Conservation (phyloP, 116 monocot species). For the Thalassia testudinum region DNA sequence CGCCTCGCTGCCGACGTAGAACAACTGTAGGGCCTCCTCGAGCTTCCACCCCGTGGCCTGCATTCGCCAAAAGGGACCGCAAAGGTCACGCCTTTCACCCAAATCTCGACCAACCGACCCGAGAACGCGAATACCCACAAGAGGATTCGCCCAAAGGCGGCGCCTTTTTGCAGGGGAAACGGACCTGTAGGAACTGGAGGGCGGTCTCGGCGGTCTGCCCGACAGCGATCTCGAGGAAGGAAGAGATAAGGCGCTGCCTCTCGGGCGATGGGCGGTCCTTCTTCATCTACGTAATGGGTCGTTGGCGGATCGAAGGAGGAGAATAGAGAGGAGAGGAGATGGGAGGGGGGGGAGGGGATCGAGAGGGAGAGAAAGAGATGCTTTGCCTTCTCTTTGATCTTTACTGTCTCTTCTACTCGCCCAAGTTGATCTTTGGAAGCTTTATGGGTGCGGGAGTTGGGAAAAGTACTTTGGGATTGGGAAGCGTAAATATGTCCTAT, state of each 20-base stretch:
- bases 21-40: constrained; percentile 83
- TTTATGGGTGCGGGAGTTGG: no score
- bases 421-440: no score
- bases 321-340: not conserved
- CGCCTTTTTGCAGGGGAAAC: not conserved
- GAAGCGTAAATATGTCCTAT: no score
- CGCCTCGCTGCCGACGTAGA: constrained; percentile 44
- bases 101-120: not conserved
- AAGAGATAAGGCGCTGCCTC: constrained; percentile 51
- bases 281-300: constrained; percentile 7
- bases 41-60: constrained; percentile 83
- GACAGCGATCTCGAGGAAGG: constrained; percentile 87
- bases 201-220: constrained; percentile 70
- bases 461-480: no score
- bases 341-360: not conserved
- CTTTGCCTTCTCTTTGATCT: no score
- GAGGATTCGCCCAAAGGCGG: not conserved
- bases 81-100: not conserved
- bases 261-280: constrained; percentile 17
- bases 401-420: no score
- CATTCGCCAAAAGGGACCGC: not conserved
- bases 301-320: not conserved
- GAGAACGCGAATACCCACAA: not conserved
- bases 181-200: constrained; percentile 74
- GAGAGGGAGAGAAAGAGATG: not conserved